These are phyloP conservation scores for Isoetes taiwanensis DNA, from an alignment of 75 land plant species.

Conservation along the genomic window DNA sequence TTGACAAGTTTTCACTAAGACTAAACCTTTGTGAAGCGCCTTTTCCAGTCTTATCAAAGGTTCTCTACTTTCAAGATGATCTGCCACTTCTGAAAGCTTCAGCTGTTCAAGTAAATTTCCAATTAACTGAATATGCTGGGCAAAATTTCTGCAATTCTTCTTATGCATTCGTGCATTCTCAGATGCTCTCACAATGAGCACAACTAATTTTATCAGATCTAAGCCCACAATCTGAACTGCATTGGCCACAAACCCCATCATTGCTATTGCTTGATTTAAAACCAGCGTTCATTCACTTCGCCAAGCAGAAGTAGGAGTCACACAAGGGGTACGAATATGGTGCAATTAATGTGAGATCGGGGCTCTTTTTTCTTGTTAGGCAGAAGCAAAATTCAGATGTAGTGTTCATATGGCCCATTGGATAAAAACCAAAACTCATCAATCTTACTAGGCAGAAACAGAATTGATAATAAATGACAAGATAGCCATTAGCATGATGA, in stretches of 20 bases:
- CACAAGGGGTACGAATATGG: too few relatives aligned
- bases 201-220: neutral
- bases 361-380: too few relatives aligned
- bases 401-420: too few relatives aligned
- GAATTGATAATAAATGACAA: too few relatives aligned
- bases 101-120: slow-evolving; percentile 2
- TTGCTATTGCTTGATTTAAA: too few relatives aligned
- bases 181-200: neutral
- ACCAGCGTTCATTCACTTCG: too few relatives aligned
- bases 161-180: slow-evolving; percentile 5
- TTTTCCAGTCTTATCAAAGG: neutral
- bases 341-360: too few relatives aligned
- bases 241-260: slow-evolving; percentile 1
- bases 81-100: neutral
- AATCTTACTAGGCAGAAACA: too few relatives aligned
- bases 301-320: too few relatives aligned
- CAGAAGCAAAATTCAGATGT: too few relatives aligned
- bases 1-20: neutral
- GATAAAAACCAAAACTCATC: too few relatives aligned
- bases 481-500: too few relatives aligned
- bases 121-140: neutral
- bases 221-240: neutral
- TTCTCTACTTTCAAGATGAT: neutral
- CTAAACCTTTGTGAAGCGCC: neutral
- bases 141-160: slow-evolving; percentile 6